phyloP scores from a whole-genome alignment of 2,329 filamentous ascomycete genomes.

The Sordariomycetes sp. region DNA sequence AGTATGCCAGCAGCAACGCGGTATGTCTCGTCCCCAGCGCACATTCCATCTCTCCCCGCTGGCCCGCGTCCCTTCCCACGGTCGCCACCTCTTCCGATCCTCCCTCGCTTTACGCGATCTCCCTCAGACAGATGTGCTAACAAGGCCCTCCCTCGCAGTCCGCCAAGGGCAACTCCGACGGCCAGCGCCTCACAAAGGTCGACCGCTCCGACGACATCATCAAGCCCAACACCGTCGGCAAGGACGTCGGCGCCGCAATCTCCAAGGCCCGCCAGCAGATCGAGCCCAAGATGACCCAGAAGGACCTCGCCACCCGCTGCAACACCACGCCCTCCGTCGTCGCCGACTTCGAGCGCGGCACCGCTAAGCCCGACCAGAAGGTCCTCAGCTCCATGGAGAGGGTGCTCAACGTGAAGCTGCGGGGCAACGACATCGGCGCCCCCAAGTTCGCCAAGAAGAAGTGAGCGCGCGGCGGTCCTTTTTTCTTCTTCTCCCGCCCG shows the following conservation, averaged over 20 bases:
- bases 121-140: background rate
- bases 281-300: conserved; percentile 94
- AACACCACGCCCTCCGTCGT: conserved; percentile 76
- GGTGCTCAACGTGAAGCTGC: conserved; percentile 77
- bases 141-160: background rate
- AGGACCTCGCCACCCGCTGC: conserved; percentile 74
- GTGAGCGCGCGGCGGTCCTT: background rate
- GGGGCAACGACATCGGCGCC: conserved; percentile 74
- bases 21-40: conserved; percentile 46
- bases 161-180: conserved; percentile 52
- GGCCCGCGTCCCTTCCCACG: background rate
- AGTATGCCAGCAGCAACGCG: conserved; percentile 61
- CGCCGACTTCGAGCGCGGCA: conserved; percentile 76
- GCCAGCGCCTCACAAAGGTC: conserved; percentile 94
- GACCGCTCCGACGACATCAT: conserved; percentile 96
- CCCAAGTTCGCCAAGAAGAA: conserved; percentile 65
- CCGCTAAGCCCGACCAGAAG: conserved; percentile 73
- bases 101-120: background rate
- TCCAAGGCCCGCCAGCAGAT: conserved; percentile 66
- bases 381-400: conserved; percentile 68
- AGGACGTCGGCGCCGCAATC: conserved; percentile 74
- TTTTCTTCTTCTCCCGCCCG: too few relatives aligned
- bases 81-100: background rate
- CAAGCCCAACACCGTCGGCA: conserved; percentile 86
- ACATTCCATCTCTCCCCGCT: background rate